A percentile compares a stretch with the other conserved stretches of the same genome.
These are phyloP conservation scores for Paramecium pentaurelia DNA, from an alignment of 73 alveolate genomes.

Conservation along the genomic window DNA sequence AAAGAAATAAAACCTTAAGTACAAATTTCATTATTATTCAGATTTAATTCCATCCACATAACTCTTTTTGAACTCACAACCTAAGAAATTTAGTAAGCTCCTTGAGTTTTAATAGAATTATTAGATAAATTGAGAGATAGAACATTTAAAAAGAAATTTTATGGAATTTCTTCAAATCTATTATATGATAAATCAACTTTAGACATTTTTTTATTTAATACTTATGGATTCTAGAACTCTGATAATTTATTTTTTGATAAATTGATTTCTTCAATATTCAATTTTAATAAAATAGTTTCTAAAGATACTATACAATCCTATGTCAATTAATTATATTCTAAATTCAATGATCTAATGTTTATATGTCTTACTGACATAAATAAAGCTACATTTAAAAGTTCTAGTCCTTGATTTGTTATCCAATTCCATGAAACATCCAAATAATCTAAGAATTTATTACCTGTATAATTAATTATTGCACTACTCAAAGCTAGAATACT, in stretches of 20 bases:
- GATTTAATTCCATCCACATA: not conserved
- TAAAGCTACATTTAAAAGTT: not conserved
- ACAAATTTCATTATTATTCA: not conserved
- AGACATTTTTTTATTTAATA: not conserved
- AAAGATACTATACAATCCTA: not conserved
- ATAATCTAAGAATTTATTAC: not conserved
- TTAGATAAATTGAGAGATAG: not conserved
- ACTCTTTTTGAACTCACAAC: not conserved
- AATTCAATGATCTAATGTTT: not conserved
- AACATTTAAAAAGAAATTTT: not conserved
- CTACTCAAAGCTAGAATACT: not conserved
- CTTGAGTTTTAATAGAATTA: not conserved
- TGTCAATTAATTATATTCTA: not conserved
- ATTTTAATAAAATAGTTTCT: not conserved
- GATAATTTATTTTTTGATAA: not conserved
- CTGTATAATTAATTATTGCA: conserved; percentile 8
- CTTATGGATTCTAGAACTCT: not conserved
- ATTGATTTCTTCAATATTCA: not conserved
- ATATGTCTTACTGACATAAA: not conserved
- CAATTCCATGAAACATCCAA: not conserved
- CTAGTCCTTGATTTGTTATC: not conserved
- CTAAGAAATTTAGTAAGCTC: conserved; percentile 4
- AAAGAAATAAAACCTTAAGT: not conserved
- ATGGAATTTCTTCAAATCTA: not conserved
- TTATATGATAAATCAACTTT: not conserved